Base-by-base conservation (phyloP, 257 asterid genomes). In the Nicotiana undulata region DNA sequence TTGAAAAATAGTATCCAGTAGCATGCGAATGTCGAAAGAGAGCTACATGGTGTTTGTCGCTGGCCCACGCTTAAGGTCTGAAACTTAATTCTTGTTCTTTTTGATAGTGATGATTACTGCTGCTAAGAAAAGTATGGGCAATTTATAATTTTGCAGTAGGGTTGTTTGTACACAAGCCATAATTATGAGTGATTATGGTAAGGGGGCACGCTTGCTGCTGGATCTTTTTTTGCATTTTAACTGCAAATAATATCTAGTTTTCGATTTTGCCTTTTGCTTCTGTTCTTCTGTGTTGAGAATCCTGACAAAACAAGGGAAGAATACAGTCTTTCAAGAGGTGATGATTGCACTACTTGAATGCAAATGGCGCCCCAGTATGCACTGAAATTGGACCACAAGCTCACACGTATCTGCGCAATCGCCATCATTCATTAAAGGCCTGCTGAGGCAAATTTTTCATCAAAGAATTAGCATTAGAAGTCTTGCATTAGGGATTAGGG, bases 91-190 rank as follows among this genome's bases (percentile, higher is more conserved):
- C 78, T 26, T 72, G 40, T 4, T 72, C 37, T 6, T 74, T 24
- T 49, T 24, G 24, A 24, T 26, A 26, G 24, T 49, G 60, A 74
- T 74, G 78, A 74, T 74, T 16, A 26, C 15, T 24, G 78, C 1
- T 74, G 78, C 78, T 74, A 24, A 44, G 65, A 56, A 84, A 86
- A 79, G 79, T 18, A 58, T 18, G n/a, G 51, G 56, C 76, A 68
- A 64, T 74, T 5, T 81, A 16, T 6, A 17, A 12, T 16, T 18
- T 65, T 74, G 78, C 61, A 49, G 61, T 74, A 32, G 56, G 81
- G 32, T 16, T 24, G 74, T 77, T 60, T 37, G 40, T 77, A 37
- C 49, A 77, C 74, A 60, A 22, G 67, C 28, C 49, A 40, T 40
- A n/a, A 77, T 77, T 58, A 77, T 77, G 59, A 46, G 44, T 77